Conservation (phyloP, 2,329 filamentous ascomycete genomes). For the Talaromyces sp. region DNA sequence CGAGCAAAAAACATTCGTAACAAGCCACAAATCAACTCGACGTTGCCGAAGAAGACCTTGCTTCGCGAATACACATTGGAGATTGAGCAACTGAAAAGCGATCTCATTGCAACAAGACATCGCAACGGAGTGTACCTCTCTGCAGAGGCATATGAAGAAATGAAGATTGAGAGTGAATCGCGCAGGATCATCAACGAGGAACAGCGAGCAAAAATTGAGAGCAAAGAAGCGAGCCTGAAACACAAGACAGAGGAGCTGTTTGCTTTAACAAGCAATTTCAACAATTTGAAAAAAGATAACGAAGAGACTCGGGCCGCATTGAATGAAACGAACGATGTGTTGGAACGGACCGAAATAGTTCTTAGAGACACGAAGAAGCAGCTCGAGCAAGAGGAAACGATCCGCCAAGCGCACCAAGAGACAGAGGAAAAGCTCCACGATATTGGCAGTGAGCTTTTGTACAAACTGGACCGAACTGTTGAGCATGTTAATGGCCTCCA, state of each 20-base stretch:
- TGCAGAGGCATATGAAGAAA: conserved; percentile 81
- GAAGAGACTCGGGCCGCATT: conserved; percentile 68
- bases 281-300: conserved; percentile 82
- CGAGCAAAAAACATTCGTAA: conserved; percentile 98
- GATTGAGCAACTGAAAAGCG: conserved; percentile 90
- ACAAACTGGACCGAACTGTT: conserved; percentile 71
- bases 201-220: conserved; percentile 85
- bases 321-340: conserved; percentile 71
- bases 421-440: conserved; percentile 73
- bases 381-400: conserved; percentile 70
- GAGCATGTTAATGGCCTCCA: conserved; percentile 74
- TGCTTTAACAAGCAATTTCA: conserved; percentile 77
- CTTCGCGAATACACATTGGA: conserved; percentile 84
- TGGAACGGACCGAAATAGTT: conserved; percentile 84
- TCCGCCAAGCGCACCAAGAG: conserved; percentile 77
- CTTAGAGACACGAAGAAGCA: conserved; percentile 69
- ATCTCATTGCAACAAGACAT: conserved; percentile 85
- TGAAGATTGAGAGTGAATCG: conserved; percentile 88
- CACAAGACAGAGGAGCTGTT: conserved; percentile 95
- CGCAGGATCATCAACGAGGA: conserved; percentile 87
- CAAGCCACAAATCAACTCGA: conserved; percentile 90
- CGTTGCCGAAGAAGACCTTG: conserved; percentile 87
- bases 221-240: conserved; percentile 80
- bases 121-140: conserved; percentile 93
- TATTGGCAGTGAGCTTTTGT: conserved; percentile 70